Base-by-base conservation (phyloP, 2,329 filamentous ascomycete genomes). In the Purpureocillium lavendulum region DNA sequence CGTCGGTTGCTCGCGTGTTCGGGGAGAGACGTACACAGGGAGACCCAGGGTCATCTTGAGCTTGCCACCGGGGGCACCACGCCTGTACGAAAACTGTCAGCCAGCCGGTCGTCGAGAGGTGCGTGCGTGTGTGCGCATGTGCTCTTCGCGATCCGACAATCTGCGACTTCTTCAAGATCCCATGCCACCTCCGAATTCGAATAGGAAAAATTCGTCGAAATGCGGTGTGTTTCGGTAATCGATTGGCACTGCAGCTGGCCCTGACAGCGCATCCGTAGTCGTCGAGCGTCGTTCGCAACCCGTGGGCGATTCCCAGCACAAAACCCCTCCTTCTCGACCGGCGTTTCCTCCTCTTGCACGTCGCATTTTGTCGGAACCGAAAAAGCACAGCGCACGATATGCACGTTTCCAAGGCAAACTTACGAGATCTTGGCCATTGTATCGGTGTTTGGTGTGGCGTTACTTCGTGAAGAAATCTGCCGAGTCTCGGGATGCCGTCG, bases 11-110 rank as follows among this genome's bases (percentile, higher is more conserved):
- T 36, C 7, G 8, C 36, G 29, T 35, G 36, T 42, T 12, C 14
- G 6, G 21, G 24, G n/a, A 21, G 40, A 29, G 49, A 62, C 88
- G 71, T 94, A 96, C 89, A 95, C 88, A 74, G 92, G 92, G 64
- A 98, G 88, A 96, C 87, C 92, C 73, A 98, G 87, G 71, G 92
- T 96, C 92, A 98, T 98, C 86, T 95, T 97, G 65, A 97, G 86
- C 86, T 98, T 98, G 86, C 94, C 94, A 82, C 92, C 92, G 65
- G 89, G 85, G 79, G 87, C 84, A 85, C 84, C 86, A 80, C 87
- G 78, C 53, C 78, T 82, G 57, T 36, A 34, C 18, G 24, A 11
- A 36, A 31, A 30, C 32, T 10, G 15, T 39, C 30, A 39, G 42
- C 41, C 34, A 39, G 40, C 24, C 30, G 16, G 12, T 24, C 3